These are phyloP conservation scores for Conringia planisiliqua DNA, from an alignment of 345 rosid genomes.

Conservation along the genomic window DNA sequence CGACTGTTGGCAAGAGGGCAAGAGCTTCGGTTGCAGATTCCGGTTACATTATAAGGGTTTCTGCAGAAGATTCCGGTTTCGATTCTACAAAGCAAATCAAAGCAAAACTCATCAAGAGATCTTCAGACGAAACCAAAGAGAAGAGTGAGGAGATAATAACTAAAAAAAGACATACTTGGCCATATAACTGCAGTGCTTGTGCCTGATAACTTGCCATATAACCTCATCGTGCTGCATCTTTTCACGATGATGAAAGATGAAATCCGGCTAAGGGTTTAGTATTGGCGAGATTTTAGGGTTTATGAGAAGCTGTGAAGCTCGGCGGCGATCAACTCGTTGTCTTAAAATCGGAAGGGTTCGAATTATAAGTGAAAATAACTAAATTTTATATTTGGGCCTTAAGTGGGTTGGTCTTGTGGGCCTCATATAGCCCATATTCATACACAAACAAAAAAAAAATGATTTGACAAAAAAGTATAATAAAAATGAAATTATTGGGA, in stretches of 20 bases:
- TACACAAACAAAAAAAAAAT: no score
- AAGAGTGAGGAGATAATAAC: neutral
- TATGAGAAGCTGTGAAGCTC: no score
- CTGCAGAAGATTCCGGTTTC: conserved; percentile 85
- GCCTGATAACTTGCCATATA: conserved; percentile 95
- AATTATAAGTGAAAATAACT: no score
- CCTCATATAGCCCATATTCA: no score
- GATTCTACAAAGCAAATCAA: conserved; percentile 47
- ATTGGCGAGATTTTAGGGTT: no score
- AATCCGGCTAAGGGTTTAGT: no score
- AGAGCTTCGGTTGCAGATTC: conserved; percentile 87
- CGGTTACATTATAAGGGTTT: conserved; percentile 93
- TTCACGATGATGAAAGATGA: neutral
- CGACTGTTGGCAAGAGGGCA: conserved; percentile 97
- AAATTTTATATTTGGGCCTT: no score
- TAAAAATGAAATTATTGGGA: no score
- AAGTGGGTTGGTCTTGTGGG: no score
- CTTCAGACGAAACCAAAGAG: neutral
- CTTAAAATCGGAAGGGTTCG: no score
- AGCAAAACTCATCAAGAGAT: neutral
- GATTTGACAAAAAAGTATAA: no score
- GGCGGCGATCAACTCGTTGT: no score
- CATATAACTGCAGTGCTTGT: conserved; percentile 97
- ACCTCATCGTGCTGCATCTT: conserved; percentile 96
- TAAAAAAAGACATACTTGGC: conserved; percentile 49